Base-by-base conservation (phyloP, 2,329 filamentous ascomycete species). In the Dactylonectria macrodidyma region DNA sequence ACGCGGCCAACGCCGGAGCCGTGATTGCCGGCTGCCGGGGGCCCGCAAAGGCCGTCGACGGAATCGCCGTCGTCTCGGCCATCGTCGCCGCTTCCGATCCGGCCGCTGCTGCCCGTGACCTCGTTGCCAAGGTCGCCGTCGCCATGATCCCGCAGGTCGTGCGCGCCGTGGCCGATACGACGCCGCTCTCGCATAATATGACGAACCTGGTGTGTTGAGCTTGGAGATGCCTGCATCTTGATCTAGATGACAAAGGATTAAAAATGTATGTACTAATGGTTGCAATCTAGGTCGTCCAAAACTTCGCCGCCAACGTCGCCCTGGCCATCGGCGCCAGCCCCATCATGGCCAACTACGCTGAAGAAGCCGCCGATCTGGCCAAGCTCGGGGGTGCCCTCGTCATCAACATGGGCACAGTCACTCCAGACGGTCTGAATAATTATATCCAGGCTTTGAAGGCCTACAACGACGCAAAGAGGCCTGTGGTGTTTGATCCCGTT, bases 381-480 rank as follows among this genome's bases (percentile, higher is more conserved):
- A 87, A 86, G 34, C 87, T 97, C 0, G 91, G 91, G 44, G 94
- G 93, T 11, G 90, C 92, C 0, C 87, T 98, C 1, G 92, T 98
- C 52, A 88, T 98, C 77, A 98, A 98, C 82, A 98, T 98, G 94
- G 95, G 95, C 33, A 97, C 94, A 0, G 90, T 95, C 7, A 96
- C 93, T 1, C 90, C 91, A 0, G 92, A 94, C 5, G 91, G 91
- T 41, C 81, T 95, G 3, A 76, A 84, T 11, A 94, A 93, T 79
- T 95, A 96, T 79, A 77, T 89, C 44, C 87, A 91, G 77, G 95
- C 95, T 0, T 84, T 97, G 10, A 83, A 83, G 47, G 95, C 94
- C 1, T 98, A 98, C 85, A 98, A 98, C 75, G 84, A 86, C 2
- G 88, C 87, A 9, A 91, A 91, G 1, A 89, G 92, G 1, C 94